Percentiles rank a stretch among this genome's conserved stretches.
Conservation (phyloP, 768 basidiomycete genomes). For the Clavaria fumosa region DNA sequence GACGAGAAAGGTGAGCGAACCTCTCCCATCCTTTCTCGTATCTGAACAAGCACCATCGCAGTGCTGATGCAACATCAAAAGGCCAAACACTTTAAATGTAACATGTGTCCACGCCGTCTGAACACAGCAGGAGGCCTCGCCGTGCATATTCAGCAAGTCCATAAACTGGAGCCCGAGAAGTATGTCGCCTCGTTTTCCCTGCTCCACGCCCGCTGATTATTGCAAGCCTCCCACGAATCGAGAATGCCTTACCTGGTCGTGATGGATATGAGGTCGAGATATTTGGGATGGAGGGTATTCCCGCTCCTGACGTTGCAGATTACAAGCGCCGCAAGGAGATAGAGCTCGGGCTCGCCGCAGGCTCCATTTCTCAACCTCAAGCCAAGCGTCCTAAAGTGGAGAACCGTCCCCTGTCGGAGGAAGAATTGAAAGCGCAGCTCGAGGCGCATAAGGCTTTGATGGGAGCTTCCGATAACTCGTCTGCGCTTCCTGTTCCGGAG, state of each 20-base stretch:
- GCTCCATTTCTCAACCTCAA: constrained; percentile 67
- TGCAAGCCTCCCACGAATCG: constrained; percentile 66
- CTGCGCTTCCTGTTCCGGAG: constrained; percentile 24
- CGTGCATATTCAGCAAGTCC: constrained; percentile 97
- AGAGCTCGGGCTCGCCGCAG: constrained; percentile 74
- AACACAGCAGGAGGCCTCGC: constrained; percentile 97
- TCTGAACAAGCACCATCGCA: constrained; percentile 16
- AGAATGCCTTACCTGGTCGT: constrained; percentile 89
- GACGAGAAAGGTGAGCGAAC: constrained; percentile 80
- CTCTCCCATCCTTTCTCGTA: constrained; percentile 3
- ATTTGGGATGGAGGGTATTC: constrained; percentile 98
- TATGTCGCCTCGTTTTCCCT: constrained; percentile 20
- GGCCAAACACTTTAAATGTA: constrained; percentile 98
- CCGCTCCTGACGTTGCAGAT: constrained; percentile 84
- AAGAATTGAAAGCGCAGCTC: constrained; percentile 72
- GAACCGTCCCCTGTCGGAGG: constrained; percentile 63
- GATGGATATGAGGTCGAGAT: constrained; percentile 99
- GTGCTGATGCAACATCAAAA: constrained; percentile 99
- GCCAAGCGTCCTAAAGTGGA: constrained; percentile 72
- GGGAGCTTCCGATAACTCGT: constrained; percentile 37
- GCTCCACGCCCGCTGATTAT: neutral
- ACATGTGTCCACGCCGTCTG: constrained; percentile 84
- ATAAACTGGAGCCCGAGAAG: constrained; percentile 96
- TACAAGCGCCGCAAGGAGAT: constrained; percentile 94
- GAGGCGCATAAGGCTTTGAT: constrained; percentile 86